phyloP scores from a whole-genome alignment of 805 yeast species.

The Teunomyces funiuensis region DNA sequence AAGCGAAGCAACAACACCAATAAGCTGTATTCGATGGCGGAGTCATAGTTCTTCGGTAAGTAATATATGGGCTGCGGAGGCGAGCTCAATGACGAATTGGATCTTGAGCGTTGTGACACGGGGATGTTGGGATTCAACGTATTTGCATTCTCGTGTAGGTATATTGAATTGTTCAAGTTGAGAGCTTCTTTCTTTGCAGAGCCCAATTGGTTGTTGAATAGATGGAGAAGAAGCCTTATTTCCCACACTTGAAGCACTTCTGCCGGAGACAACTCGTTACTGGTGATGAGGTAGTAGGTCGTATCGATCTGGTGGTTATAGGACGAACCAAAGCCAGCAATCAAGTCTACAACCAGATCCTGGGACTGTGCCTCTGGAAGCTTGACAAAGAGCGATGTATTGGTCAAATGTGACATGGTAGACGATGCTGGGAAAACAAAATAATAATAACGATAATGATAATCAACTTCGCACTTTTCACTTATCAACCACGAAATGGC shows the following conservation, averaged over 20 bases:
- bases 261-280: conserved; percentile 5
- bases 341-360: conserved; percentile 1
- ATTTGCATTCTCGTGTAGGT: conserved; percentile 27
- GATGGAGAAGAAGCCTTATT: conserved; percentile 28
- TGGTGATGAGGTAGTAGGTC: conserved; percentile 16
- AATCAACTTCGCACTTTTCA: not conserved
- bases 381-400: conserved; percentile 16
- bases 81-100: conserved; percentile 4
- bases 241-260: conserved; percentile 33
- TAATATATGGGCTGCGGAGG: conserved; percentile 27
- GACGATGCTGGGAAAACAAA: not conserved
- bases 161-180: conserved; percentile 35
- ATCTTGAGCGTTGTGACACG: not conserved
- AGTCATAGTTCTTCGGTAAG: conserved; percentile 36
- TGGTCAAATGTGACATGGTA: conserved; percentile 11
- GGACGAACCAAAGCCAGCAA: not conserved
- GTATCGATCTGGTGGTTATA: conserved; percentile 13
- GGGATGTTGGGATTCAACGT: not conserved
- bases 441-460: not conserved
- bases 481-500: conserved; percentile 7
- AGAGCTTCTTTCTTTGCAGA: conserved; percentile 39
- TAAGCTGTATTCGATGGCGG: conserved; percentile 25
- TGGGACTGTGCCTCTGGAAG: conserved; percentile 10
- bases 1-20: conserved; percentile 38
- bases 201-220: conserved; percentile 30